These are phyloP conservation scores for Escovopsis sp. DNA, from an alignment of 2,329 filamentous ascomycete genomes.

Conservation along the genomic window DNA sequence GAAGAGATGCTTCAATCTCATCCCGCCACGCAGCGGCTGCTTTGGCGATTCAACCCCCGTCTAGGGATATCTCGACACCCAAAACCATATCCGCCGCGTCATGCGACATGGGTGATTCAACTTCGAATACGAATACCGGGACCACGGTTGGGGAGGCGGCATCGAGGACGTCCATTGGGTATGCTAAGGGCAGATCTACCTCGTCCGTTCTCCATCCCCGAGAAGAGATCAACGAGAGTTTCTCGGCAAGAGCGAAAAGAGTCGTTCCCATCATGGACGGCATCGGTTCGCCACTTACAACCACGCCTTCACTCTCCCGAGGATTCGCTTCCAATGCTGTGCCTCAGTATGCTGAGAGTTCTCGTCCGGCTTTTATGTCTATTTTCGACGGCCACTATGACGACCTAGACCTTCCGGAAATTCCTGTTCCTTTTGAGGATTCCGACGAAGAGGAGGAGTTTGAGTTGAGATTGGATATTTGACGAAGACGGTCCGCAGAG, in stretches of 20 bases:
- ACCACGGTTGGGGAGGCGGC: constrained; percentile 39
- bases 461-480: constrained; percentile 25
- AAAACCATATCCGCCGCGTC: neutral
- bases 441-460: constrained; percentile 39
- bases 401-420: constrained; percentile 18
- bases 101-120: neutral
- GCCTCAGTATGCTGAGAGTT: constrained; percentile 9
- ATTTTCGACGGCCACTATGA: constrained; percentile 42
- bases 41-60: constrained; percentile 24
- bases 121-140: too few species aligned
- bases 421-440: constrained; percentile 9
- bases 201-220: constrained; percentile 28
- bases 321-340: constrained; percentile 11
- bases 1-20: constrained; percentile 13
- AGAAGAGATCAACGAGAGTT: constrained; percentile 2
- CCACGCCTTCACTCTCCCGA: constrained; percentile 29
- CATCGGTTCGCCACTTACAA: constrained; percentile 21
- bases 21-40: constrained; percentile 40
- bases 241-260: neutral
- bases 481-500: neutral
- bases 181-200: constrained; percentile 57
- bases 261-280: neutral
- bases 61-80: neutral
- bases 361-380: constrained; percentile 38
- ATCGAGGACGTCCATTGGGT: constrained; percentile 73